Conservation (phyloP, 352 stramenopile species). For the Globisporangium viniferum region DNA sequence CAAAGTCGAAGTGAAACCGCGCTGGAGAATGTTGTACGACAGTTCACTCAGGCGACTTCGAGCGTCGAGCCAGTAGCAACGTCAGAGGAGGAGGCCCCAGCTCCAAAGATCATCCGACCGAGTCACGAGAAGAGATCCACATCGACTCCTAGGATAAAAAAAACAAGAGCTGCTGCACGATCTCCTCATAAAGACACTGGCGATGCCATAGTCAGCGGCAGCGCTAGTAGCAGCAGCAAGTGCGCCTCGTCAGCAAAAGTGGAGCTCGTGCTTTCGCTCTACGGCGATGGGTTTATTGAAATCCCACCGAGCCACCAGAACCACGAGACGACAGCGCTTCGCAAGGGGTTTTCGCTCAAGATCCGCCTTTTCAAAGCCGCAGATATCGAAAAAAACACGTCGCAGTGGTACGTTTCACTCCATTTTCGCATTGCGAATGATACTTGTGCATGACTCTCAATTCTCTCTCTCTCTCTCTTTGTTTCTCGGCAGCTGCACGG, state of each 20-base stretch:
- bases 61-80: neutral
- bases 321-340: slow-evolving; percentile 9
- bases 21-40: neutral
- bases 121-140: neutral
- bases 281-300: slow-evolving; percentile 53
- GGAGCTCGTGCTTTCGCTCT: slow-evolving; percentile 37
- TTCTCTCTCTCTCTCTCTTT: neutral
- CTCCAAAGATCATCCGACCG: neutral
- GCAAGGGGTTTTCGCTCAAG: slow-evolving; percentile 28
- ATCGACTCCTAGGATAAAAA: neutral
- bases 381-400: slow-evolving; percentile 28
- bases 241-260: neutral
- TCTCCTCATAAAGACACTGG: neutral
- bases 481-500: slow-evolving; percentile 20
- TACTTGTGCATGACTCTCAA: neutral
- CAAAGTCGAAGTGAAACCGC: neutral
- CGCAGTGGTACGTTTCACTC: slow-evolving; percentile 23
- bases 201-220: neutral
- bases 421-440: neutral
- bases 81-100: neutral
- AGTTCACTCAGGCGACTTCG: neutral
- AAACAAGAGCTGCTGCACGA: neutral
- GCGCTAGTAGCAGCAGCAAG: neutral
- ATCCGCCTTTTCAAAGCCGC: slow-evolving; percentile 50
- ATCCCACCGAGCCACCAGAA: slow-evolving; percentile 16